Base-by-base conservation (phyloP, 2,329 filamentous ascomycete genomes). In the Aspergillus sclerotialis region DNA sequence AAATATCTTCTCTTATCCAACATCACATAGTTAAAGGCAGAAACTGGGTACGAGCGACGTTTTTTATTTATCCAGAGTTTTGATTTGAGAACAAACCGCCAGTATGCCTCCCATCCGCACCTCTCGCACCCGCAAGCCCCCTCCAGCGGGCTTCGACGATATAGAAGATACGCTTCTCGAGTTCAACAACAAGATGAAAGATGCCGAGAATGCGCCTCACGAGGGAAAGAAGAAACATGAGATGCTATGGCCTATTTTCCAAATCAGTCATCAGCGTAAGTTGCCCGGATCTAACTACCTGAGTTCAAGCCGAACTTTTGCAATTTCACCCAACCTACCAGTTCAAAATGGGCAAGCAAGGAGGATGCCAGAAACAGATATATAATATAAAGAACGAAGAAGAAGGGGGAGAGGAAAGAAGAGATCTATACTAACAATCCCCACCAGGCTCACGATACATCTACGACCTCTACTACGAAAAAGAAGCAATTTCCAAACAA, bases 381-480 rank as follows among this genome's bases (percentile, higher is more conserved):
- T n/a, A n/a, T n/a, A n/a, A n/a, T n/a, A n/a, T n/a, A n/a, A n/a
- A n/a, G n/a, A n/a, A n/a, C n/a, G n/a, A n/a, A n/a, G 7, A 23
- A 23, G 19, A 7, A 7, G 19, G 10, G 19, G 10, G 19, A 23
- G 10, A 23, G 19, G 19, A 10, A 23, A 23, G 19, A 23, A 23
- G 19, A 18, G 18, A 10, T 19, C 28, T 12, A 10, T 30, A 38
- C 16, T 33, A 37, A 30, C 38, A 19, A 19, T 30, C 30, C 27
- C 29, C 27, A 25, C 30, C 33, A 76, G 75, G 75, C 28, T 80
- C 76, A 42, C 80, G 87, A 56, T 98, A 98, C 65, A 82, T 98
- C 44, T 98, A 95, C 69, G 92, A 96, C 57, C 73, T 98, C 30
- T 96, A 95, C 69, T 98, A 96, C 66, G 83, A 93, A 63, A 94